These are phyloP conservation scores for Arabis alpina DNA, from an alignment of 345 rosid species.

Conservation along the genomic window DNA sequence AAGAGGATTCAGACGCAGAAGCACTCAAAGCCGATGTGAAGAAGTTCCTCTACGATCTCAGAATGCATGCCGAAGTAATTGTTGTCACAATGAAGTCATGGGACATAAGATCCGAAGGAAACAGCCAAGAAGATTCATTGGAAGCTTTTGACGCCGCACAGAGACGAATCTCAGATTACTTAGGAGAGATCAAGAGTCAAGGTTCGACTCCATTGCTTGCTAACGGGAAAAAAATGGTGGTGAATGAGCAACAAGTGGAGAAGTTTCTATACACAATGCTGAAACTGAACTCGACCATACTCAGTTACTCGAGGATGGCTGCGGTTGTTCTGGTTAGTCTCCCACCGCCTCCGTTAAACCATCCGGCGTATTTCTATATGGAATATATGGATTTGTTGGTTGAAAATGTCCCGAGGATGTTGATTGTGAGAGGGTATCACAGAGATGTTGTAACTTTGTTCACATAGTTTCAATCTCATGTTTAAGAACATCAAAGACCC, in stretches of 20 bases:
- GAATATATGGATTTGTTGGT: conserved; percentile 98
- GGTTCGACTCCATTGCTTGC: conserved; percentile 58
- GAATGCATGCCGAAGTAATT: conserved; percentile 99
- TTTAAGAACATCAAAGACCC: conserved; percentile 22
- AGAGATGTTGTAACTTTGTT: conserved; percentile 96
- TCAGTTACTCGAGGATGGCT: conserved; percentile 83
- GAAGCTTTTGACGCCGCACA: conserved; percentile 82
- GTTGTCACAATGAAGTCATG: conserved; percentile 94
- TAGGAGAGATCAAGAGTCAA: conserved; percentile 65
- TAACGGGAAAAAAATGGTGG: conserved; percentile 77
- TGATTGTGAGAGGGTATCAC: conserved; percentile 98
- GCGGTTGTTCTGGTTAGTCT: conserved; percentile 93
- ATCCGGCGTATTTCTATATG: conserved; percentile 97
- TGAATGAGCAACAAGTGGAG: conserved; percentile 67
- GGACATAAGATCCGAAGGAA: conserved; percentile 71
- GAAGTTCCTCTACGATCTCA: conserved; percentile 93
- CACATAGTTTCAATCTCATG: conserved; percentile 56
- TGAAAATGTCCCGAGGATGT: conserved; percentile 89
- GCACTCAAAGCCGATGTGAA: conserved; percentile 93
- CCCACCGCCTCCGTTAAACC: conserved; percentile 58
- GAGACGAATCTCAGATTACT: conserved; percentile 65
- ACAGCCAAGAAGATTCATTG: conserved; percentile 68
- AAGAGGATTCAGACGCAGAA: conserved; percentile 96
- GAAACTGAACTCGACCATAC: conserved; percentile 82
- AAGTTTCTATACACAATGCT: conserved; percentile 82